These are phyloP conservation scores for Geotrichum restrictum DNA, from an alignment of 1,139 yeast genomes.

Conservation along the genomic window DNA sequence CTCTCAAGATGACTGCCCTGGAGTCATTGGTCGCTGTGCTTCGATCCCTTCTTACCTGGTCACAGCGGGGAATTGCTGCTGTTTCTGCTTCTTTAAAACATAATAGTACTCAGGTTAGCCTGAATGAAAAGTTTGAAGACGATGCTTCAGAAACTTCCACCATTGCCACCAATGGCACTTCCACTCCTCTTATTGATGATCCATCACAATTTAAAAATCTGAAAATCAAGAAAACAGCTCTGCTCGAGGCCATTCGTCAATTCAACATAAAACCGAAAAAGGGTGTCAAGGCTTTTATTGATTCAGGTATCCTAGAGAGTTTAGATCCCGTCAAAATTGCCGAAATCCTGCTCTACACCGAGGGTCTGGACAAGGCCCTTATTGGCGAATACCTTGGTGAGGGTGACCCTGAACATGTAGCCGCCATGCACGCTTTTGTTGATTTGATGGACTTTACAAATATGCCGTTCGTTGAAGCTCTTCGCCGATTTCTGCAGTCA, in stretches of 20 bases:
- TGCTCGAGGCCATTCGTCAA: constrained; percentile 47
- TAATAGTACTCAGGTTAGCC: constrained; percentile 1
- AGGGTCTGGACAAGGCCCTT: constrained; percentile 75
- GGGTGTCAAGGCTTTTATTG: constrained; percentile 63
- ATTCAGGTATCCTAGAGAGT: constrained; percentile 58
- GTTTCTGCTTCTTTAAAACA: constrained; percentile 22
- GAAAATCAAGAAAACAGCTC: constrained; percentile 77
- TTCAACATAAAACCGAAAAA: constrained; percentile 64
- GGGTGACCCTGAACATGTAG: constrained; percentile 71
- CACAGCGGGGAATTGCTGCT: constrained; percentile 62
- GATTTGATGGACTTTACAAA: constrained; percentile 76
- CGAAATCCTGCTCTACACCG: constrained; percentile 65
- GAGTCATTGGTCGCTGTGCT: constrained; percentile 78
- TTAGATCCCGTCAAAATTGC: constrained; percentile 66
- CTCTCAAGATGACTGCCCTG: constrained; percentile 76
- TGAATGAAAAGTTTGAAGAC: constrained; percentile 17
- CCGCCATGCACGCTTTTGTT: constrained; percentile 90
- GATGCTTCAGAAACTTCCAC: constrained; percentile 23
- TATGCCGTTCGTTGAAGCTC: constrained; percentile 73
- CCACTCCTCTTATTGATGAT: constrained; percentile 47
- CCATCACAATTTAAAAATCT: constrained; percentile 81
- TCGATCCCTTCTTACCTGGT: constrained; percentile 81
- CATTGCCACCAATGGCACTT: constrained; percentile 20
- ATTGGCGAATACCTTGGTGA: constrained; percentile 94
- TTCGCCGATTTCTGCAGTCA: constrained; percentile 76